phyloP scores from a whole-genome alignment of 2,329 filamentous ascomycete genomes.

The Westerdykella sp. region DNA sequence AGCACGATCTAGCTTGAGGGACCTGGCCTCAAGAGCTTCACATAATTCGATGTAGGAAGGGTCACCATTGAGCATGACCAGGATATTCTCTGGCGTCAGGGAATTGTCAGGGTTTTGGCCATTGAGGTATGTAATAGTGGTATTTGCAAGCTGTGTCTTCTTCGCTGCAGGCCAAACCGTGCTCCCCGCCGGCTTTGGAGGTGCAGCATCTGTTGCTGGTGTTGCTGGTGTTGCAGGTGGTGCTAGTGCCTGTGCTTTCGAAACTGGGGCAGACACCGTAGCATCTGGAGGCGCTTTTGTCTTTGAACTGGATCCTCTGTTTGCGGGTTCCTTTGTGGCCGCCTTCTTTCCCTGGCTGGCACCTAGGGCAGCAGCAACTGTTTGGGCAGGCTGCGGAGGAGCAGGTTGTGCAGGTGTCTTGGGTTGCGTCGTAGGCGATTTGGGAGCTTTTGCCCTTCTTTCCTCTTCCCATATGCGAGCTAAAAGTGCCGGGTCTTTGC shows the following conservation, averaged over 20 bases:
- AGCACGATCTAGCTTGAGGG: slow-evolving; percentile 47
- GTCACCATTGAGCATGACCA: slow-evolving; percentile 46
- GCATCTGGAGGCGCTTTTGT: not conserved
- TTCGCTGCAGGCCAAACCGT: slow-evolving; percentile 50
- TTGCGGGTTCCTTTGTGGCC: slow-evolving; percentile 10
- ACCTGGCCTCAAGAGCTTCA: slow-evolving; percentile 46
- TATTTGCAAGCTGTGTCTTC: slow-evolving; percentile 46
- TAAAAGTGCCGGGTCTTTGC: slow-evolving; percentile 50
- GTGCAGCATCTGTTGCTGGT: slow-evolving; percentile 1
- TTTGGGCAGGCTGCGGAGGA: slow-evolving; percentile 6
- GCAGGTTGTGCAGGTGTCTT: slow-evolving; percentile 18
- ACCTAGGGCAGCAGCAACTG: slow-evolving; percentile 7
- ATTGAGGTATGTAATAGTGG: slow-evolving; percentile 45
- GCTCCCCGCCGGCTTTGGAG: slow-evolving; percentile 11
- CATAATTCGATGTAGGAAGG: slow-evolving; percentile 53
- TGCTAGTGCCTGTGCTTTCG: slow-evolving; percentile 3
- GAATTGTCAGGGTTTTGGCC: slow-evolving; percentile 38
- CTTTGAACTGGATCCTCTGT: slow-evolving; percentile 4
- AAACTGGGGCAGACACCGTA: not conserved
- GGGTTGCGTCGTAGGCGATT: slow-evolving; percentile 18
- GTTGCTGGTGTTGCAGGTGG: slow-evolving; percentile 2
- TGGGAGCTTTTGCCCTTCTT: slow-evolving; percentile 34
- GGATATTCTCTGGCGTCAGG: slow-evolving; percentile 38
- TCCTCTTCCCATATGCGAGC: slow-evolving; percentile 53
- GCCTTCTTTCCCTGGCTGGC: slow-evolving; percentile 17